A percentile compares a stretch with the other conserved stretches of the same genome.
phyloP scores from a whole-genome alignment of 306 rosid genomes.

The Trifolium subterraneum region DNA sequence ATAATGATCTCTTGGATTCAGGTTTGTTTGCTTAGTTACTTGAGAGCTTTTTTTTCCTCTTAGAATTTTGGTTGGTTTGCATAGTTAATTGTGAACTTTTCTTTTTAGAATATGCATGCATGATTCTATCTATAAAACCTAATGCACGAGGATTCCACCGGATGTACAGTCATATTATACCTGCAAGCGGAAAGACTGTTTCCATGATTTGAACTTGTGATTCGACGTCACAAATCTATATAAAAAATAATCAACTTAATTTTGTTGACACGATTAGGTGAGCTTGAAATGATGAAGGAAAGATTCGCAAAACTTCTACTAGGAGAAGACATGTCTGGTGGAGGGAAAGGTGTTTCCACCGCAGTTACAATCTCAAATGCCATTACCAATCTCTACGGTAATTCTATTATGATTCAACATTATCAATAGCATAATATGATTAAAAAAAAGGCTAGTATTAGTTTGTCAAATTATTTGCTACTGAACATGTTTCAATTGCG shows the following conservation, averaged over 20 bases:
- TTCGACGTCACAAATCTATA: not conserved
- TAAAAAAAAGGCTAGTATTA: slow-evolving; percentile 1
- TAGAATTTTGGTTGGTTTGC: slow-evolving; percentile 50
- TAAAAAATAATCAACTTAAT: slow-evolving; percentile 15
- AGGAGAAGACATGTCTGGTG: slow-evolving; percentile 99
- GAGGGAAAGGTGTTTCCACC: slow-evolving; percentile 95
- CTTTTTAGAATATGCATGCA: not conserved
- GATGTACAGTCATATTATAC: not conserved
- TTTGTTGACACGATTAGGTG: slow-evolving; percentile 44
- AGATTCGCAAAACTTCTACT: slow-evolving; percentile 90
- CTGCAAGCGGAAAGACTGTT: not conserved
- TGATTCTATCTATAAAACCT: not conserved
- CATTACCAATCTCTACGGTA: slow-evolving; percentile 97
- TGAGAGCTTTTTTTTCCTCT: not conserved
- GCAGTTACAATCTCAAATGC: slow-evolving; percentile 94
- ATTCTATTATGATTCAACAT: not conserved
- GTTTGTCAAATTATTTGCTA: slow-evolving; percentile 4
- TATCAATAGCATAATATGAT: not conserved
- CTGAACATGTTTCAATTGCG: slow-evolving; percentile 23
- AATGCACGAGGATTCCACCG: not conserved
- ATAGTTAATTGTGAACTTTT: not conserved
- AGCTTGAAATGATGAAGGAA: slow-evolving; percentile 83
- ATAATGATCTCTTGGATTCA: slow-evolving; percentile 56
- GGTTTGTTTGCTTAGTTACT: slow-evolving; percentile 51
- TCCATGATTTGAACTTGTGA: not conserved